Evolutionary conservation across 1,284 basidiomycete genomes (phyloP), one percentile per base, ranked within the genome.

Genomic region (Butyriboletus appendiculatus): DNA sequence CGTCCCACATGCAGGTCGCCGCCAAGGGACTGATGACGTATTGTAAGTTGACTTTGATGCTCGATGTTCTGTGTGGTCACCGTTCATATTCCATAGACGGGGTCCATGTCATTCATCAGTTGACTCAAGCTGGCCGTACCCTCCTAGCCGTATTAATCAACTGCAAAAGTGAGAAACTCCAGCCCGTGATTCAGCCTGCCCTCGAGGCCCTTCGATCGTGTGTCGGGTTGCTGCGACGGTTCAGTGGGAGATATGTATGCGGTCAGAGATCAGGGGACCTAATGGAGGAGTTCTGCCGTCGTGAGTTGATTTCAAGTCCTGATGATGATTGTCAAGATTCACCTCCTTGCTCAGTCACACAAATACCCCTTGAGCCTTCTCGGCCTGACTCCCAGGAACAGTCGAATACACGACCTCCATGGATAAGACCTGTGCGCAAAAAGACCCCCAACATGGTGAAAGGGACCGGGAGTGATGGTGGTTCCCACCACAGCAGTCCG

Each of bases 21-120:
- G 85, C 86, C 68, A 89, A 92, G 67, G 92, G 92, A 15, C 74
- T 95, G 65, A 94, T 96, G 92, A 94, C 93, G 8, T 95, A 94
- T 67, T 95, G 90, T 93, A 63, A 73, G 90, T 79, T 9, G 34
- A 33, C 49, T 20, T 38, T 48, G n/a, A 48, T 49, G 5, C 32
- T 38, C 15, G 11, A 18, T 38, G n/a, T 46, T 44, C n/a, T 41
- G 47, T 53, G 47, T 35, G 42, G 59, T 58, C 47, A 49, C 53
- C 43, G 16, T 59, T 56, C 44, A 58, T 52, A 52, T 49, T 52
- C 48, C 24, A 48, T 61, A 94, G 91, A 93, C 68, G 93, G 93
- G 5, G 92, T 95, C 1, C 92, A 95, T 69, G 92, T 95, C 55
- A 95, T 95, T 45, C 93, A 96, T 67, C 93, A 95, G 69, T 76